These are phyloP conservation scores for Colletotrichum ledebouriae DNA, from an alignment of 2,329 filamentous ascomycete species.

Conservation along the genomic window DNA sequence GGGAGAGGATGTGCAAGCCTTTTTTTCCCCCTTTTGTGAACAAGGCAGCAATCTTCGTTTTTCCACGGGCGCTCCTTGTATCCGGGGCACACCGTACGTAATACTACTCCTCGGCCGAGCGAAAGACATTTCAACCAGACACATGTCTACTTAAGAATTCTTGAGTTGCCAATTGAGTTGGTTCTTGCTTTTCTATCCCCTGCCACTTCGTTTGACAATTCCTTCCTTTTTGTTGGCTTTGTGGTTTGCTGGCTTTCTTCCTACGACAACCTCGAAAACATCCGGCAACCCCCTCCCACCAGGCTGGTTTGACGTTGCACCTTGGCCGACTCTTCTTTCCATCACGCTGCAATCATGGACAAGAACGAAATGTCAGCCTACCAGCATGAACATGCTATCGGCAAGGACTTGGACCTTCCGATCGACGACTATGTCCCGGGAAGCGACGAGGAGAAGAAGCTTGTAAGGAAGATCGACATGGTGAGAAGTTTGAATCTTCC, in stretches of 20 bases:
- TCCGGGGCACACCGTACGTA: constrained; percentile 15
- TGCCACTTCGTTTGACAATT: constrained; percentile 22
- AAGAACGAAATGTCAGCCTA: constrained; percentile 40
- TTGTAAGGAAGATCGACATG: constrained; percentile 57
- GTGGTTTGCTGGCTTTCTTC: not conserved
- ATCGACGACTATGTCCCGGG: constrained; percentile 47
- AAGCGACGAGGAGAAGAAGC: constrained; percentile 51
- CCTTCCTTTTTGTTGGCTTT: not conserved
- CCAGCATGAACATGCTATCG: constrained; percentile 33
- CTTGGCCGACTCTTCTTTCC: not conserved
- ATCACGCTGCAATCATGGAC: constrained; percentile 36
- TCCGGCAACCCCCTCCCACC: too few relatives aligned
- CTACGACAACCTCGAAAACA: not conserved
- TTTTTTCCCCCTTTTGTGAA: not conserved
- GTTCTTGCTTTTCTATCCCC: constrained; percentile 9
- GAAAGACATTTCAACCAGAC: not conserved
- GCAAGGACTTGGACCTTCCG: constrained; percentile 18
- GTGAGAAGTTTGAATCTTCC: not conserved
- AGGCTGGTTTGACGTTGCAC: not conserved
- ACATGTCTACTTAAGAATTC: constrained; percentile 23
- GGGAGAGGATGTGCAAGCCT: not conserved
- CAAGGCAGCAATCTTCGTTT: constrained; percentile 22
- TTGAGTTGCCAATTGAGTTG: constrained; percentile 14
- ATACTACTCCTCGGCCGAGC: constrained; percentile 24
- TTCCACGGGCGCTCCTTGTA: constrained; percentile 23